Conservation (phyloP, 768 basidiomycete genomes). For the Pisolithus albus region DNA sequence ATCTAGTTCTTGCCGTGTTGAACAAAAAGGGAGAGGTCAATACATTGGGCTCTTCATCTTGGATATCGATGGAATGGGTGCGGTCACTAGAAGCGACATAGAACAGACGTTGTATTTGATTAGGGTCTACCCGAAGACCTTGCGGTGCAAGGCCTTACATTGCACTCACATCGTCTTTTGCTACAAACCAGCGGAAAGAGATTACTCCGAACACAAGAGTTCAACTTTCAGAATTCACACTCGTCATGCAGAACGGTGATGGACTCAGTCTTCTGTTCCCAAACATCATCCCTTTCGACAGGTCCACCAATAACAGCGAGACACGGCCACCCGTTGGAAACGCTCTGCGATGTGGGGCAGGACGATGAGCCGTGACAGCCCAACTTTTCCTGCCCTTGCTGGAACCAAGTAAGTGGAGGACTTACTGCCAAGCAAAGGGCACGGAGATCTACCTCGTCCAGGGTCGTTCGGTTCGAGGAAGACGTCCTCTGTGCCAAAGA, state of each 20-base stretch:
- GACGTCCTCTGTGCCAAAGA: slow-evolving; percentile 32
- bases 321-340: slow-evolving; percentile 19
- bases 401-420: slow-evolving; percentile 10
- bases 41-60: slow-evolving; percentile 22
- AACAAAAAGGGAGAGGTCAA: slow-evolving; percentile 5
- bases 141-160: neutral
- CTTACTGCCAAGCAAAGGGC: slow-evolving; percentile 41
- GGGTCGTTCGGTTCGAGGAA: slow-evolving; percentile 59
- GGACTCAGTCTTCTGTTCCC: neutral
- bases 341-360: slow-evolving; percentile 10
- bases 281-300: no score
- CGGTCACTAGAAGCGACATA: slow-evolving; percentile 31
- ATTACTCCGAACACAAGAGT: neutral
- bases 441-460: slow-evolving; percentile 39
- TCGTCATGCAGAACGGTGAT: neutral
- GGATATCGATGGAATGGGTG: slow-evolving; percentile 41
- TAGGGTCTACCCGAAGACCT: no score
- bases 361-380: slow-evolving; percentile 5
- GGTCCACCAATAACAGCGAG: no score
- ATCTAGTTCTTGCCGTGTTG: slow-evolving; percentile 18
- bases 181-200: neutral
- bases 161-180: neutral
- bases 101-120: neutral
- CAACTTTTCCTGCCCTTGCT: slow-evolving; percentile 17
- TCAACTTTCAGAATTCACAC: neutral